Base-by-base conservation (phyloP, 2,329 filamentous ascomycete genomes). In the Penicillium sp. region DNA sequence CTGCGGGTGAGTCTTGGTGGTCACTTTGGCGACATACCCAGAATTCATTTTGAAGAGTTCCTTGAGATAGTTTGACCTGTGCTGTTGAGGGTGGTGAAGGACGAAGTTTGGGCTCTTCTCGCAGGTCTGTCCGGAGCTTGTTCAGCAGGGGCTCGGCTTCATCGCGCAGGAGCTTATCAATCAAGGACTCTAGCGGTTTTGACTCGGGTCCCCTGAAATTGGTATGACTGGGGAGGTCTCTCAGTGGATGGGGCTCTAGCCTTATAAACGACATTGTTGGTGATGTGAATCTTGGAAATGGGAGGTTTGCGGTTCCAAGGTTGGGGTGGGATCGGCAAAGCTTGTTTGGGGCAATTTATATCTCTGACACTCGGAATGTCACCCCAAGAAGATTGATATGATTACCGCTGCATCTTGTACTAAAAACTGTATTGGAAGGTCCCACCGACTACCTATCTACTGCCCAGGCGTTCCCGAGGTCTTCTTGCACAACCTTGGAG, bases 1-100 rank as follows among this genome's bases (percentile, higher is more conserved):
- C 48, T 36, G 53, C 40, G 0, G 57, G 54, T 24, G 56, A 50
- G 21, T 72, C 57, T 34, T 61, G 53, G 52, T 77, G 75, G 22
- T 72, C 57, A 38, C 72, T 76, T 41, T 67, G 67, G n/a, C 75
- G 71, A 46, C 71, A 75, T 27, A 72, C 68, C 75, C 75, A 77
- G 61, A 71, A 68, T 43, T 76, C 73, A 14, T 60, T 57, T 14
- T 50, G 47, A 14, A 29, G 39, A 2, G 39, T 58, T 21, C 55
- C 42, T 13, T 50, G 56, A 4, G 61, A 63, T 10, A 75, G 60
- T 22, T 67, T 57, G 34, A 75, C 65, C 32, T 64, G 62, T 18
- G 71, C 65, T 13, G 50, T 57, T 14, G 71, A 63, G 1, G 72
- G 69, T 3, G 62, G 47, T 3, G 71, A 71, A 6, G 56, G 40